Evolutionary conservation across 352 stramenopile genomes (phyloP).

Genomic region (Phytophthora palmivora): DNA sequence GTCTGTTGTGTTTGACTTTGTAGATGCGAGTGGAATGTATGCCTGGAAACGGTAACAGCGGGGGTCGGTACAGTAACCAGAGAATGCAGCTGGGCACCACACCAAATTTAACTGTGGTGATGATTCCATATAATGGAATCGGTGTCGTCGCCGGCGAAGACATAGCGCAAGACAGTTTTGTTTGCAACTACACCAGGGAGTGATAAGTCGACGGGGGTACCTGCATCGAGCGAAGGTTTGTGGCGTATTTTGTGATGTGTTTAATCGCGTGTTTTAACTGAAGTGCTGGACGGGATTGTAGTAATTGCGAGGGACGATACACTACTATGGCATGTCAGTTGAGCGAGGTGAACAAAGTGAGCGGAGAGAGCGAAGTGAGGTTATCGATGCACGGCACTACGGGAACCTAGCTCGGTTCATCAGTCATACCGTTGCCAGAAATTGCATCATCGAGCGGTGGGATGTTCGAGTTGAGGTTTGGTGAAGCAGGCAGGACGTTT

Average conservation of each 20-base stretch:
- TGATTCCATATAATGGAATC: conserved; percentile 9
- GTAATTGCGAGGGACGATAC: background rate
- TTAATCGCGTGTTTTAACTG: too few species aligned
- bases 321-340: conserved; percentile 16
- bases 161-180: conserved; percentile 6
- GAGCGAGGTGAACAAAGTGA: too few species aligned
- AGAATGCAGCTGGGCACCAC: conserved; percentile 7
- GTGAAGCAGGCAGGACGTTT: too few species aligned
- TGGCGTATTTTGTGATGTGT: too few species aligned
- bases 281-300: too few species aligned
- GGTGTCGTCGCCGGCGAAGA: background rate
- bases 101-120: conserved; percentile 3
- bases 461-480: conserved; percentile 4
- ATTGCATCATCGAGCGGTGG: conserved; percentile 8
- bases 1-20: too few species aligned
- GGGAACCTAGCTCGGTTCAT: conserved; percentile 7
- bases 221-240: background rate
- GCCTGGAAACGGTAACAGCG: background rate
- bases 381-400: conserved; percentile 7
- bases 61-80: conserved; percentile 19
- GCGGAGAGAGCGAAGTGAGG: background rate
- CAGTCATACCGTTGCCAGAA: conserved; percentile 5
- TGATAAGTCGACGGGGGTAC: conserved; percentile 1
- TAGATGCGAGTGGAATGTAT: conserved; percentile 24
- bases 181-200: conserved; percentile 16